These are phyloP conservation scores for Yamadazyma dushanensis DNA, from an alignment of 1,139 yeast species.

Conservation along the genomic window DNA sequence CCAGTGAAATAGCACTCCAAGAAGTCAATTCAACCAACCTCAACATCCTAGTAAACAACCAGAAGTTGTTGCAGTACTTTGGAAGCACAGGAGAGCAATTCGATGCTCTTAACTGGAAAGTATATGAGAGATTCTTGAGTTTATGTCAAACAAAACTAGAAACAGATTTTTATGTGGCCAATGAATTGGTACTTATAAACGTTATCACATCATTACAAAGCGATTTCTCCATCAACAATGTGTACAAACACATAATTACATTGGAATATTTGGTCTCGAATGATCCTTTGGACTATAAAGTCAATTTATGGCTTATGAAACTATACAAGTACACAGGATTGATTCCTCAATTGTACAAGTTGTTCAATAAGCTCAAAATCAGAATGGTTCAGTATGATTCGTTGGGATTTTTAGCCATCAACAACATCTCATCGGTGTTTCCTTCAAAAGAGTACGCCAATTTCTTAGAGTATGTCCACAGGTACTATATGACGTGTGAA, in stretches of 20 bases:
- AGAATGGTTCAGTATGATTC: slow-evolving; percentile 83
- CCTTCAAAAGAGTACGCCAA: slow-evolving; percentile 30
- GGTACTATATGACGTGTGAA: slow-evolving; percentile 54
- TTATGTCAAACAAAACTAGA: slow-evolving; percentile 38
- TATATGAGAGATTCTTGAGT: slow-evolving; percentile 31
- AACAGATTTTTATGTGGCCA: slow-evolving; percentile 66
- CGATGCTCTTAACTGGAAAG: slow-evolving; percentile 28
- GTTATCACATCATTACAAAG: slow-evolving; percentile 24
- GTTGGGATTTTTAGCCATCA: slow-evolving; percentile 53
- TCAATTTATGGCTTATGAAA: slow-evolving; percentile 69
- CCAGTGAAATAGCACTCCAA: slow-evolving; percentile 10
- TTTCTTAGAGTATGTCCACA: slow-evolving; percentile 29
- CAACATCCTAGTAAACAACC: slow-evolving; percentile 47
- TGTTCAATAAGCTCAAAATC: slow-evolving; percentile 57
- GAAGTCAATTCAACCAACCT: slow-evolving; percentile 24
- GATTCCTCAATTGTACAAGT: slow-evolving; percentile 53
- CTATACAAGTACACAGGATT: slow-evolving; percentile 51
- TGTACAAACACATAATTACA: slow-evolving; percentile 35
- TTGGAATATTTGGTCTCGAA: slow-evolving; percentile 48
- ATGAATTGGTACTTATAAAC: slow-evolving; percentile 60
- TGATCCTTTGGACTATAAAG: slow-evolving; percentile 67
- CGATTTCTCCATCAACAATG: slow-evolving; percentile 13
- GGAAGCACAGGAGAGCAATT: slow-evolving; percentile 18
- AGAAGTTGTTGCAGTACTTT: slow-evolving; percentile 38
- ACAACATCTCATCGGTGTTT: slow-evolving; percentile 28